These are phyloP conservation scores for Cucumis cinereus DNA, from an alignment of 306 rosid genomes.

Conservation along the genomic window DNA sequence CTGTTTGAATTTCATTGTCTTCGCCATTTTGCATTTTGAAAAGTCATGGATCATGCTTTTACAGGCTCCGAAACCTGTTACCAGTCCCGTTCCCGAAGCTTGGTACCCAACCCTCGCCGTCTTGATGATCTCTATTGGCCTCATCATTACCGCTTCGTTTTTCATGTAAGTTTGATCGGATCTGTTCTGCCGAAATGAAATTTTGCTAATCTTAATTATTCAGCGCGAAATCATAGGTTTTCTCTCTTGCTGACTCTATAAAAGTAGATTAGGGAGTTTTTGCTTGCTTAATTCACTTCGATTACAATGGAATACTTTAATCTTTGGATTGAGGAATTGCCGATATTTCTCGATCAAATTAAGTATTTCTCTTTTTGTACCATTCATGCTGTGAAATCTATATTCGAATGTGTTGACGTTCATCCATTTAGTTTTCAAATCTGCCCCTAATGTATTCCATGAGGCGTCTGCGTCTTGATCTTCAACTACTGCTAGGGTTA, in stretches of 20 bases:
- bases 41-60: neutral
- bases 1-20: neutral
- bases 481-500: neutral
- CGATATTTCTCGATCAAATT: neutral
- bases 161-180: constrained; percentile 68
- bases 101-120: constrained; percentile 83
- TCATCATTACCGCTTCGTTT: constrained; percentile 78
- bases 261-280: neutral
- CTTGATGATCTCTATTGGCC: constrained; percentile 63
- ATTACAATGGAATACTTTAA: neutral
- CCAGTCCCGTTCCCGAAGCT: constrained; percentile 77
- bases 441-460: neutral
- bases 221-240: neutral
- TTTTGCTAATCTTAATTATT: neutral
- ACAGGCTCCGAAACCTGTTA: constrained; percentile 73
- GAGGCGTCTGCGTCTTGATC: neutral
- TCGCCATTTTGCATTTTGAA: neutral
- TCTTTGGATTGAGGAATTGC: neutral
- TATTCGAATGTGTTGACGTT: neutral
- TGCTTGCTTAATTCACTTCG: neutral
- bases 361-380: neutral
- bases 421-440: neutral
- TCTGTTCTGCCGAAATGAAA: neutral
- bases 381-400: neutral
- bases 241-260: neutral